Evolutionary conservation across 768 basidiomycete genomes (phyloP), one percentile per base, ranked within the genome.

Genomic region (Holtermannia corniformis): DNA sequence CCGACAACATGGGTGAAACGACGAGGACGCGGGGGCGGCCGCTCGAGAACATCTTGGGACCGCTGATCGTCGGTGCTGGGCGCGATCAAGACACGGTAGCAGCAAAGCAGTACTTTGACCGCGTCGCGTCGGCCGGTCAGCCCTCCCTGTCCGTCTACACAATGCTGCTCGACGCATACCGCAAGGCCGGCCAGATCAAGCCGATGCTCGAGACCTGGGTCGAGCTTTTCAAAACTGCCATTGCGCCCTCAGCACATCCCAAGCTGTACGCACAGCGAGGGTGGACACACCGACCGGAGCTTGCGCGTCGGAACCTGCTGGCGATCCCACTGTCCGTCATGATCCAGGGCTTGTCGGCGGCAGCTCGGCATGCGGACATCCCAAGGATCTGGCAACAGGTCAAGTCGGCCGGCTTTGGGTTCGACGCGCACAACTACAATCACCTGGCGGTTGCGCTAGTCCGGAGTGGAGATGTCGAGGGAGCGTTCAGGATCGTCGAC

Each of bases 371-470:
- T 60, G 57, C 65, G 5, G 79, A 82, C 54, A 77, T 92, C 43
- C 78, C 82, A 14, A 63, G 67, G 2, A 75, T 78, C 0, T 96
- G 93, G 91, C 73, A 75, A n/a, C 67, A 74, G 25, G 77, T 87
- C 47, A 78, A 79, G 55, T 58, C 70, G 11, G 71, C 76, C 10
- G 86, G 87, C 1, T 85, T 92, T 60, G 76, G 76, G 12, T 88
- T 90, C 68, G 87, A 92, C 67, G 79, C 85, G 12, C 82, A 85
- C 62, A 96, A 95, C 69, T 97, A 89, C 86, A 95, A 93, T 63
- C 82, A 87, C 62, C 77, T 95, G 23, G 78, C 78, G 22, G 76
- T 84, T 10, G 84, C 82, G 13, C 77, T 92, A 21, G 76, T 89
- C 37, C 82, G 86, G 25, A 87, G 85, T 0, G 87, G 86, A 22